Percentiles rank a stretch among this genome's conserved stretches.
Evolutionary conservation across 2,329 filamentous ascomycete species (phyloP).

Genomic region (Colletotrichum endophyticum): DNA sequence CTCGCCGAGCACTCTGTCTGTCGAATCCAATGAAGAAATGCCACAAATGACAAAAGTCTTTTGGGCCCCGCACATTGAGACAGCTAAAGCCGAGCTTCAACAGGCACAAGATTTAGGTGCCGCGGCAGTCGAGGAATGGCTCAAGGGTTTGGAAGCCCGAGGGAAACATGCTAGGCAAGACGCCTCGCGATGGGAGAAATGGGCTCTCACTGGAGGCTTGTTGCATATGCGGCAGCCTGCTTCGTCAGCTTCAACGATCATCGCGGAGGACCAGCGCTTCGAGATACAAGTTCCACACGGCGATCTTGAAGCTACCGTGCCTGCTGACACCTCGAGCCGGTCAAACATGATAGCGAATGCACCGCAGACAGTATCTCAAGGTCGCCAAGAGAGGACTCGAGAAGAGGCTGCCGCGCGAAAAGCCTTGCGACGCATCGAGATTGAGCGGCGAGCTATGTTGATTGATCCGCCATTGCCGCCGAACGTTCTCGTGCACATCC

Average conservation of each 20-base stretch:
- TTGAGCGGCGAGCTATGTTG: constrained; percentile 71
- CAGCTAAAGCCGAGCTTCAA: constrained; percentile 66
- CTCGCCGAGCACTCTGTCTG: constrained; percentile 58
- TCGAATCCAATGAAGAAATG: constrained; percentile 47
- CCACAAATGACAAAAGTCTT: constrained; percentile 68
- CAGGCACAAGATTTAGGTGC: constrained; percentile 69
- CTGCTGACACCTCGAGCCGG: not conserved
- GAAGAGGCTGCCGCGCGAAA: constrained; percentile 70
- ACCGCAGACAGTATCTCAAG: not conserved
- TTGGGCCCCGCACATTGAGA: constrained; percentile 64
- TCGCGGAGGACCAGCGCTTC: not conserved
- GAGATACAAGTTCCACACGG: not conserved
- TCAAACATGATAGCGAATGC: not conserved
- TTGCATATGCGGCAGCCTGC: constrained; percentile 36
- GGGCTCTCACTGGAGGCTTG: constrained; percentile 57
- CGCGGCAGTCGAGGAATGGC: constrained; percentile 77
- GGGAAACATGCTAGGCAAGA: constrained; percentile 67
- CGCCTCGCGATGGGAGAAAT: constrained; percentile 76
- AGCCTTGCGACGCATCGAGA: constrained; percentile 68
- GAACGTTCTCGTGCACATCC: constrained; percentile 69
- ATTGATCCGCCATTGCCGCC: constrained; percentile 70
- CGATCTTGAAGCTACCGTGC: not conserved
- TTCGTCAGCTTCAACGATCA: not conserved
- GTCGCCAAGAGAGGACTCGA: not conserved
- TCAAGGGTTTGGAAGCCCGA: constrained; percentile 72